These are phyloP conservation scores for Saturnispora halmiae DNA, from an alignment of 805 yeast genomes.

Conservation along the genomic window DNA sequence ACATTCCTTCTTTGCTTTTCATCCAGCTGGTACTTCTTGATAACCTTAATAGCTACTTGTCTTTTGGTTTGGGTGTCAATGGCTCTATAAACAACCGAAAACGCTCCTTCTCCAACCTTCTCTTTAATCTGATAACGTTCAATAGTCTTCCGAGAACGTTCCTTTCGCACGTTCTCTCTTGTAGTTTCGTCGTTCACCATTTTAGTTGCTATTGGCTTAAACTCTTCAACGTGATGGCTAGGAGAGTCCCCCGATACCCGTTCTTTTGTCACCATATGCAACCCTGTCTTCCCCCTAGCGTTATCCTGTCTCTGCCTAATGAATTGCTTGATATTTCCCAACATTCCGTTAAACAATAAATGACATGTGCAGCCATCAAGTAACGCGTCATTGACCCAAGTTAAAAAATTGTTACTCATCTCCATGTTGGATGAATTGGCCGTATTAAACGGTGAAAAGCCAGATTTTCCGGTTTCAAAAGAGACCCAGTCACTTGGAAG, in stretches of 20 bases:
- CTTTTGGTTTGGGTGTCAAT: conserved; percentile 30
- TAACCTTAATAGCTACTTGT: conserved; percentile 47
- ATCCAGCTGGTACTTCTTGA: conserved; percentile 63
- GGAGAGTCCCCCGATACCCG: background rate
- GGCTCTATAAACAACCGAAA: conserved; percentile 46
- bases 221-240: conserved; percentile 19
- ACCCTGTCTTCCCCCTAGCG: conserved; percentile 5
- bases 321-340: conserved; percentile 5
- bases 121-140: conserved; percentile 36
- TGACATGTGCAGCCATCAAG: background rate
- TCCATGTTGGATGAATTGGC: conserved; percentile 10
- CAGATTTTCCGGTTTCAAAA: background rate
- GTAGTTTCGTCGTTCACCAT: conserved; percentile 27
- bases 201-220: conserved; percentile 26
- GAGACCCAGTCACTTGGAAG: background rate
- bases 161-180: conserved; percentile 16
- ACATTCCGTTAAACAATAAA: background rate
- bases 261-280: background rate
- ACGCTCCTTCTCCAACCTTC: conserved; percentile 54
- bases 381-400: background rate
- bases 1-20: conserved; percentile 57
- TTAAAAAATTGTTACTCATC: background rate
- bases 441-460: conserved; percentile 3
- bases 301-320: conserved; percentile 2
- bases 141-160: conserved; percentile 20